phyloP scores from a whole-genome alignment of 2,329 filamentous ascomycete genomes.

The Mariannaea elegans region DNA sequence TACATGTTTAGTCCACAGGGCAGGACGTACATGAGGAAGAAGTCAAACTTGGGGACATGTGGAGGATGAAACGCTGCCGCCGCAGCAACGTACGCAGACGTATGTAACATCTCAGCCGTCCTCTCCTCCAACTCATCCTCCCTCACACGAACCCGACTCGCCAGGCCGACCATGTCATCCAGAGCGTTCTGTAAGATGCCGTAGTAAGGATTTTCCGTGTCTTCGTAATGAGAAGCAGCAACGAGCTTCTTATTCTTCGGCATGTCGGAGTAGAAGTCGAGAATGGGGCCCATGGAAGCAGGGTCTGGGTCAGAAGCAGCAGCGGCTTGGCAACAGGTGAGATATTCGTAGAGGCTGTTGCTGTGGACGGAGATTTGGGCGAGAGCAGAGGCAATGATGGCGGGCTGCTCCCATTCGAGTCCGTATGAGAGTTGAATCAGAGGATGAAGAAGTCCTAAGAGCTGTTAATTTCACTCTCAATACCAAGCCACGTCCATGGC shows the following conservation, averaged over 20 bases:
- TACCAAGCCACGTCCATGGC: background rate
- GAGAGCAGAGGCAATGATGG: slow-evolving; percentile 81
- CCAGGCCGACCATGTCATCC: slow-evolving; percentile 69
- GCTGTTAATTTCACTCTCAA: background rate
- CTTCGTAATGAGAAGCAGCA: slow-evolving; percentile 54
- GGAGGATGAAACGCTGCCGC: slow-evolving; percentile 68
- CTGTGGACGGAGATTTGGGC: slow-evolving; percentile 79
- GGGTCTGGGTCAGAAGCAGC: slow-evolving; percentile 26
- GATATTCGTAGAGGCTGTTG: slow-evolving; percentile 61
- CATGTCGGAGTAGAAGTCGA: slow-evolving; percentile 70
- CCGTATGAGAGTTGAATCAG: slow-evolving; percentile 88
- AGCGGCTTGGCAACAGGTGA: slow-evolving; percentile 62
- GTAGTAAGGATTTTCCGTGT: slow-evolving; percentile 73
- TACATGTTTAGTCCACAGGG: background rate
- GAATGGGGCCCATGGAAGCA: slow-evolving; percentile 40
- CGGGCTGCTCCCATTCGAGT: slow-evolving; percentile 82
- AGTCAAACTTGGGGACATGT: slow-evolving; percentile 80
- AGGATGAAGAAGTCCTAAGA: slow-evolving; percentile 62
- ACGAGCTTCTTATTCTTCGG: slow-evolving; percentile 63
- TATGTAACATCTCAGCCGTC: slow-evolving; percentile 74
- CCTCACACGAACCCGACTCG: slow-evolving; percentile 65
- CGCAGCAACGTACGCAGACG: slow-evolving; percentile 58
- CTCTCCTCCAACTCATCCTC: slow-evolving; percentile 65
- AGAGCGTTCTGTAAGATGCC: slow-evolving; percentile 72
- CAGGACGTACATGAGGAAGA: slow-evolving; percentile 68